Evolutionary conservation across 2,329 filamentous ascomycete species (phyloP).

Genomic region (Talaromyces sp.): DNA sequence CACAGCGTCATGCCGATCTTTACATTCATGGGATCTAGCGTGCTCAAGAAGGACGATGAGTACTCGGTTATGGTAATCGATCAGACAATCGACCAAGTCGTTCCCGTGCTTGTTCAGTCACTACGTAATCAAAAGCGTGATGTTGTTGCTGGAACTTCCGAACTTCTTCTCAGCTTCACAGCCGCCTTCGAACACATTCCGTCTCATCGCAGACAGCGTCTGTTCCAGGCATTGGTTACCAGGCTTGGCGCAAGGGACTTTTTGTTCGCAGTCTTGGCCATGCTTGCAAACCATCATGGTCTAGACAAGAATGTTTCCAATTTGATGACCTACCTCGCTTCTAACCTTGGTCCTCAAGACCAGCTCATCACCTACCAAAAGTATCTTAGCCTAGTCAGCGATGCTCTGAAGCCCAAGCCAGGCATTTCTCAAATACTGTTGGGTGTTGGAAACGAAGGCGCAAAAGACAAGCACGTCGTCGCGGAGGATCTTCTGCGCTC

Average conservation of each 20-base stretch:
- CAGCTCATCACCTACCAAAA: conserved; percentile 73
- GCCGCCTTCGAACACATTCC: conserved; percentile 96
- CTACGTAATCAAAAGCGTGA: conserved; percentile 74
- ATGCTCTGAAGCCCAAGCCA: conserved; percentile 72
- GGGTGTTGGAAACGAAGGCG: conserved; percentile 50
- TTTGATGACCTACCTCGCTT: conserved; percentile 73
- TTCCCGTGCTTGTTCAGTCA: conserved; percentile 84
- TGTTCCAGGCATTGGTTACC: conserved; percentile 81
- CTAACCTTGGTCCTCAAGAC: conserved; percentile 67
- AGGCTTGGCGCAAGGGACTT: conserved; percentile 84
- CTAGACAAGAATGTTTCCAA: conserved; percentile 67
- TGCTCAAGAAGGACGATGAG: conserved; percentile 88
- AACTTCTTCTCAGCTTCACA: conserved; percentile 91
- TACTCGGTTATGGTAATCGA: conserved; percentile 96
- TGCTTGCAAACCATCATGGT: conserved; percentile 86
- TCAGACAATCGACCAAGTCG: conserved; percentile 87
- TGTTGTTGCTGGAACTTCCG: conserved; percentile 74
- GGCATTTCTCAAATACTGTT: conserved; percentile 70
- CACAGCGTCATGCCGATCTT: conserved; percentile 99
- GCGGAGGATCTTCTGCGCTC: conserved; percentile 42
- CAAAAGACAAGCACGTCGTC: conserved; percentile 46
- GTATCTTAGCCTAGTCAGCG: conserved; percentile 68
- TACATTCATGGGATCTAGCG: conserved; percentile 92
- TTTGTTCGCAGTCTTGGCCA: conserved; percentile 78
- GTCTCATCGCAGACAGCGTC: conserved; percentile 71